A percentile compares a stretch with the other conserved stretches of the same genome.
These are phyloP conservation scores for Chaetomiaceae sp. DNA, from an alignment of 2,329 filamentous ascomycete species.

Conservation along the genomic window DNA sequence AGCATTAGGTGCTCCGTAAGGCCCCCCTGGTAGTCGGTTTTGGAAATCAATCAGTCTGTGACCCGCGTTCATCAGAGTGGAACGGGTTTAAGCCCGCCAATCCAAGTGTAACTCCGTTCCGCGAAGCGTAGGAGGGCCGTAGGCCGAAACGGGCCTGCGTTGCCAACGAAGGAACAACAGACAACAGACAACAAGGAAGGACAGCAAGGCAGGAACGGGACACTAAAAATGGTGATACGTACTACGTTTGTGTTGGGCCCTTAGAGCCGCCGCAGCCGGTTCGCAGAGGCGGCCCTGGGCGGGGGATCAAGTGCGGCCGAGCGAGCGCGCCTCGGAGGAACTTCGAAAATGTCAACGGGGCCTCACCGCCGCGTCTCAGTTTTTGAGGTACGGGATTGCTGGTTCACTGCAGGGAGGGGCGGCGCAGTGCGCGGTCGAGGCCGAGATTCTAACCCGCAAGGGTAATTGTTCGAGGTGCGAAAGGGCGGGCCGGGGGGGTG, in stretches of 20 bases:
- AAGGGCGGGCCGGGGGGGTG: constrained; percentile 5
- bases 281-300: constrained; percentile 15
- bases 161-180: background rate
- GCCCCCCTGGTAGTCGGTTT: too few relatives aligned
- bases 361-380: constrained; percentile 23
- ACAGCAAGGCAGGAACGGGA: background rate
- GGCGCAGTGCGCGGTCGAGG: constrained; percentile 19
- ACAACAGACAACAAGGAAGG: too few relatives aligned
- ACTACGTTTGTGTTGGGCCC: constrained; percentile 9
- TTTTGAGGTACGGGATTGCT: background rate
- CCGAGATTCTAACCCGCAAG: constrained; percentile 18
- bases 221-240: constrained; percentile 12
- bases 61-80: constrained; percentile 11
- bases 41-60: constrained; percentile 11
- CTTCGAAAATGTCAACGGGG: constrained; percentile 8
- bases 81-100: constrained; percentile 11
- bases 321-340: constrained; percentile 10
- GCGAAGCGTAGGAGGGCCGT: background rate
- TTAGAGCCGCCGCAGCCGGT: too few relatives aligned
- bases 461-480: constrained; percentile 12
- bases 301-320: constrained; percentile 18
- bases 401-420: constrained; percentile 12
- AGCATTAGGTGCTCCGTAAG: too few relatives aligned
- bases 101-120: constrained; percentile 16
- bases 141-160: constrained; percentile 14